Percentiles rank a stretch among this genome's conserved stretches.
Evolutionary conservation across 1,284 basidiomycete genomes (phyloP).

Genomic region (Naganishia albida): DNA sequence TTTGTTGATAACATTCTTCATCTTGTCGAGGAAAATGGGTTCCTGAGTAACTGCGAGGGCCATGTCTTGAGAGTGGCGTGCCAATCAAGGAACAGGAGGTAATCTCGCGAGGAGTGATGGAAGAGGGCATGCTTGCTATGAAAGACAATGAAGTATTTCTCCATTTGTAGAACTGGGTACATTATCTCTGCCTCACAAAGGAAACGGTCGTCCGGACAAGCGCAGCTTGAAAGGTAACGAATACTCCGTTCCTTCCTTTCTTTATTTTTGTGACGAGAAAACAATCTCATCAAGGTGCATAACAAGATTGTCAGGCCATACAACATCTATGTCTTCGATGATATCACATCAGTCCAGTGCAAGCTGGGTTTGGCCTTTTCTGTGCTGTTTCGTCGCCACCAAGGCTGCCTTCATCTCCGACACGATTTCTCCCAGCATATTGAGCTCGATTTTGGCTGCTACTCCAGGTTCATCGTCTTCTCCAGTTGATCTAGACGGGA

Average conservation of each 20-base stretch:
- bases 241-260: no score
- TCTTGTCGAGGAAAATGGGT: constrained; percentile 1
- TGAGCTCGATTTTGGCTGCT: constrained; percentile 29
- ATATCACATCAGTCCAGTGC: neutral
- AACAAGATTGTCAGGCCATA: no score
- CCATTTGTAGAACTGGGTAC: no score
- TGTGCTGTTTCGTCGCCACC: constrained; percentile 20
- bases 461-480: constrained; percentile 25
- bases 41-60: neutral
- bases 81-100: neutral
- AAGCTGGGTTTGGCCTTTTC: constrained; percentile 11
- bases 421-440: constrained; percentile 28
- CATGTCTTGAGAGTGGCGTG: neutral
- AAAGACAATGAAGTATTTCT: no score
- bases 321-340: neutral
- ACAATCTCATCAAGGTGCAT: neutral
- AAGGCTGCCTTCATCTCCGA: constrained; percentile 33
- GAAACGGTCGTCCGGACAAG: no score
- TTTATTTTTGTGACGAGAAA: neutral
- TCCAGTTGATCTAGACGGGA: neutral
- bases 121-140: neutral
- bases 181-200: neutral
- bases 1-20: constrained; percentile 11
- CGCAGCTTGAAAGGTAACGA: neutral
- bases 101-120: neutral